Evolutionary conservation across 768 basidiomycete genomes (phyloP).

Genomic region (Psilocybe azurescens): DNA sequence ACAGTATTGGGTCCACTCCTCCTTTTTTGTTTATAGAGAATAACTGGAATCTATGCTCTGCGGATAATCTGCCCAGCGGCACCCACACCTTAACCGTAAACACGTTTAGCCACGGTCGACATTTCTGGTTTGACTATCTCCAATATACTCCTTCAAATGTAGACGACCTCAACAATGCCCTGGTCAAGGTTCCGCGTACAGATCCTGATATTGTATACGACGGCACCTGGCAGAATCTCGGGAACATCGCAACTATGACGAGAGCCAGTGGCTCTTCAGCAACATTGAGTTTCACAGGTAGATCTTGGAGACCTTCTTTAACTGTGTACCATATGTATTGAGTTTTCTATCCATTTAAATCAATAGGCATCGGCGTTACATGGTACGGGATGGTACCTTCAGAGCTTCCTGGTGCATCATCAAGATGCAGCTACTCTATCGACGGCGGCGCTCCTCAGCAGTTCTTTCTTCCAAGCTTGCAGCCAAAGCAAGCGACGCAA

Average conservation of each 20-base stretch:
- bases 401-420: conserved; percentile 17
- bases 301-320: background rate
- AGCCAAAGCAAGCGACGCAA: background rate
- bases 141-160: conserved; percentile 27
- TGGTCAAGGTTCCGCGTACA: conserved; percentile 17
- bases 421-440: conserved; percentile 26
- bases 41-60: conserved; percentile 36
- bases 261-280: conserved; percentile 12
- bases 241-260: conserved; percentile 22
- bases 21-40: conserved; percentile 32
- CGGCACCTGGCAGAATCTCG: conserved; percentile 22
- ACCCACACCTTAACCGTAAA: conserved; percentile 33
- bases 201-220: conserved; percentile 26
- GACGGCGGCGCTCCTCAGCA: conserved; percentile 21
- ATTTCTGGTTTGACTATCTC: conserved; percentile 38
- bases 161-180: conserved; percentile 14
- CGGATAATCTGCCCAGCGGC: conserved; percentile 24
- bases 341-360: background rate
- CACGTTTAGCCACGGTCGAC: conserved; percentile 27
- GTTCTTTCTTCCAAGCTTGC: conserved; percentile 22
- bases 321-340: background rate
- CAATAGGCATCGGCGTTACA: conserved; percentile 20
- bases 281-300: conserved; percentile 26
- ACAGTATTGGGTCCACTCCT: conserved; percentile 21
- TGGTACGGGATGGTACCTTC: conserved; percentile 27